Percentiles rank a stretch among this genome's conserved stretches.
Evolutionary conservation across 108 stramenopile genomes (phyloP).

Genomic region (Cyclotella atomus): DNA sequence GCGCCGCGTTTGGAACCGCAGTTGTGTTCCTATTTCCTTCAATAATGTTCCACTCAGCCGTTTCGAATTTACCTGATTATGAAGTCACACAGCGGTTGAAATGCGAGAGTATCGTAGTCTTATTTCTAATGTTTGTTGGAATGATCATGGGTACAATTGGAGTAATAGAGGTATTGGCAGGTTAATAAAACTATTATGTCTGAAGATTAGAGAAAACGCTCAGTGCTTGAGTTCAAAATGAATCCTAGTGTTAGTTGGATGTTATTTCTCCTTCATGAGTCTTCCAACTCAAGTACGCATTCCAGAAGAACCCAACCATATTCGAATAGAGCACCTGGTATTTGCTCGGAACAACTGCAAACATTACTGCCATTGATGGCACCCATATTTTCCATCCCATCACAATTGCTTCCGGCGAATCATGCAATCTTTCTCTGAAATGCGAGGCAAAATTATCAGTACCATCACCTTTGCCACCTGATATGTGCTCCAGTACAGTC

Average conservation of each 20-base stretch:
- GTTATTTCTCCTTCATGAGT: slow-evolving; percentile 43
- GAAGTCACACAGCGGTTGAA: slow-evolving; percentile 8
- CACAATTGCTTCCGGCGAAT: slow-evolving; percentile 54
- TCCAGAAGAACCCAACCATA: slow-evolving; percentile 86
- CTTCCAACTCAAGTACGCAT: slow-evolving; percentile 79
- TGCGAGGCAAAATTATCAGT: slow-evolving; percentile 19
- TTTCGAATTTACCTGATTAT: not conserved
- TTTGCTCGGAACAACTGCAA: slow-evolving; percentile 68
- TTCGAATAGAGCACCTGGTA: slow-evolving; percentile 87
- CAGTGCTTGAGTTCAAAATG: too few species aligned
- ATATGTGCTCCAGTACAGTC: slow-evolving; percentile 65
- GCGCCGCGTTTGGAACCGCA: slow-evolving; percentile 78
- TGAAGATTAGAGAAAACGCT: too few species aligned
- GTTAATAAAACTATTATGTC: not conserved
- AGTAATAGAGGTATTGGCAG: not conserved
- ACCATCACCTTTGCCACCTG: not conserved
- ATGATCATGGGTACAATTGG: slow-evolving; percentile 18
- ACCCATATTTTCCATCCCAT: slow-evolving; percentile 88
- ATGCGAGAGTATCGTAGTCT: slow-evolving; percentile 21
- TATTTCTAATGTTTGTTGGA: slow-evolving; percentile 22
- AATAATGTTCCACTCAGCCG: slow-evolving; percentile 64
- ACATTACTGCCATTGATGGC: slow-evolving; percentile 81
- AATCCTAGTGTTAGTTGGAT: not conserved
- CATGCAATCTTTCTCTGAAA: slow-evolving; percentile 35
- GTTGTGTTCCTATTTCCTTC: slow-evolving; percentile 88